Conservation (phyloP, 176 grass and related monocot species). For the Rhynchospora breviuscula region DNA sequence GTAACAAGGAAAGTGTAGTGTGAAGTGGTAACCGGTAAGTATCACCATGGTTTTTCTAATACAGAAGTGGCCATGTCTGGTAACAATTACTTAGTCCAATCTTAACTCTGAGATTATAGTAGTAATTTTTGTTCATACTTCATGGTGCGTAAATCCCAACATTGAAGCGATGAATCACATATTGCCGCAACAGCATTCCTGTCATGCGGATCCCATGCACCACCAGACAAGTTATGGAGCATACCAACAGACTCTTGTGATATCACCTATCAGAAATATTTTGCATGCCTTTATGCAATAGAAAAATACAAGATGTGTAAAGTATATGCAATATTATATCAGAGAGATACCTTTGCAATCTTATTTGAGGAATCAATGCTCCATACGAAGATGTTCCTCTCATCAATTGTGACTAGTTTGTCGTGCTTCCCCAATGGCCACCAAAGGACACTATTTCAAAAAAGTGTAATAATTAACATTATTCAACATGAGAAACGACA, state of each 20-base stretch:
- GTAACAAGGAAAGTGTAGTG: not conserved
- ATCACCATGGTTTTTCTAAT: not conserved
- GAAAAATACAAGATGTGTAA: no score
- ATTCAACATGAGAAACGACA: not conserved
- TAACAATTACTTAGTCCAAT: constrained; percentile 6
- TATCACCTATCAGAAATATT: constrained; percentile 44
- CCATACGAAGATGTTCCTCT: constrained; percentile 88
- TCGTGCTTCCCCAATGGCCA: constrained; percentile 84
- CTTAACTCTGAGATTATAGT: not conserved
- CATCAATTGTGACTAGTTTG: constrained; percentile 87
- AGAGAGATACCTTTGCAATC: constrained; percentile 50
- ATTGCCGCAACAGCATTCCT: constrained; percentile 66
- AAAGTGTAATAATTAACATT: constrained; percentile 22
- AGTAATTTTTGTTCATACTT: constrained; percentile 34
- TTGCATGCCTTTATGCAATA: no score
- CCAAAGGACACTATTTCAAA: constrained; percentile 73
- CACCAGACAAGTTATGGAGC: constrained; percentile 78
- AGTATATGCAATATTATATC: not conserved
- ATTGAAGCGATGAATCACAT: constrained; percentile 81
- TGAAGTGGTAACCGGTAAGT: not conserved
- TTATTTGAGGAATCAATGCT: constrained; percentile 83
- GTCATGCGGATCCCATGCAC: constrained; percentile 96
- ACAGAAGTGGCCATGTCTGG: not conserved
- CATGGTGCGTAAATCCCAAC: constrained; percentile 96
- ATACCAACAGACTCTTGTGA: constrained; percentile 80